phyloP scores from a whole-genome alignment of 345 rosid genomes.

The Citrus maxima region DNA sequence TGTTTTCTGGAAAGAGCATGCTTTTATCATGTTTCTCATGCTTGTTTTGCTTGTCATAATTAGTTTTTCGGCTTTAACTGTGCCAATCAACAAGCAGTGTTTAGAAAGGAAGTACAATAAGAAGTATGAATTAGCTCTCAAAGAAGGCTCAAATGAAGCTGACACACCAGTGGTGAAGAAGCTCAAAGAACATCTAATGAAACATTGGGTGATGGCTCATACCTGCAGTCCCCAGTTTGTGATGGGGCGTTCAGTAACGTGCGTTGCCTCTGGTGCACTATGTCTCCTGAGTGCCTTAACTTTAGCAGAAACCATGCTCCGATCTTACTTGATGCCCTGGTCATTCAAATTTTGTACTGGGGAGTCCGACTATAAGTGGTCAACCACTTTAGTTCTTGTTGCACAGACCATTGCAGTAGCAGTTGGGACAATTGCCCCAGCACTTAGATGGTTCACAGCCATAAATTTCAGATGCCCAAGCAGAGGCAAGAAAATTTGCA shows the following conservation, averaged over 20 bases:
- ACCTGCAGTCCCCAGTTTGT: conserved; percentile 87
- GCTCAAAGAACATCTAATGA: conserved; percentile 55
- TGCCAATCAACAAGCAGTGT: conserved; percentile 48
- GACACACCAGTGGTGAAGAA: conserved; percentile 28
- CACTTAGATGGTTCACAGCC: conserved; percentile 71
- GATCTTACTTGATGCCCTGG: conserved; percentile 54
- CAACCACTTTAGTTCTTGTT: conserved; percentile 46
- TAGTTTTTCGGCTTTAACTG: conserved; percentile 55
- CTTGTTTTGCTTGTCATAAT: conserved; percentile 48
- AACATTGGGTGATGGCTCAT: conserved; percentile 91
- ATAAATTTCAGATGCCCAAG: conserved; percentile 66
- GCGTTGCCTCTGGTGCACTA: conserved; percentile 75
- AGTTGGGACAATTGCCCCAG: conserved; percentile 68
- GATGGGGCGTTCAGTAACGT: conserved; percentile 72
- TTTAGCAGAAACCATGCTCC: conserved; percentile 62
- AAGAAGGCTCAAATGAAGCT: conserved; percentile 41
- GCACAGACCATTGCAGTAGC: conserved; percentile 61
- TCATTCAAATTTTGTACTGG: conserved; percentile 61
- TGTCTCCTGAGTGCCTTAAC: conserved; percentile 57
- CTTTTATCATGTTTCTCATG: conserved; percentile 50
- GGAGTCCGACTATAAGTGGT: conserved; percentile 84
- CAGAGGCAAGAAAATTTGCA: conserved; percentile 26
- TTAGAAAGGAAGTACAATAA: conserved; percentile 61
- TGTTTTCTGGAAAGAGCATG: conserved; percentile 58
- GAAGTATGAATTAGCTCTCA: conserved; percentile 47